A percentile compares a stretch with the other conserved stretches of the same genome.
phyloP scores from a whole-genome alignment of 768 basidiomycete genomes.

The Suillus hirtellus region DNA sequence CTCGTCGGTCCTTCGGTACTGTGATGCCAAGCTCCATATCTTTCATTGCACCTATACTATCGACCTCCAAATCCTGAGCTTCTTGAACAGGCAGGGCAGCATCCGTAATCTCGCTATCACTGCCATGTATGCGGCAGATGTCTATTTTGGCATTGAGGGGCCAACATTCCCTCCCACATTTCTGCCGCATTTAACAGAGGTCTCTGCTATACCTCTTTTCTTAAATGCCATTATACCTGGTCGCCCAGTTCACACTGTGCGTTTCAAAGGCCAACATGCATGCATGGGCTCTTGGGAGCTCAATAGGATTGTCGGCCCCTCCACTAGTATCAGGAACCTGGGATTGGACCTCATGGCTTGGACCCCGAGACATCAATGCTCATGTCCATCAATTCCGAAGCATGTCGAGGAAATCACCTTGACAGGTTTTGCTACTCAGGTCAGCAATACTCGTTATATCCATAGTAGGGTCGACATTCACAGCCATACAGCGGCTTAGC shows the following conservation, averaged over 20 bases:
- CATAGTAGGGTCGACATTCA: background rate
- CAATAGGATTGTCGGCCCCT: no score
- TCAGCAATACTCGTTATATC: background rate
- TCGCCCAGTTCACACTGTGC: background rate
- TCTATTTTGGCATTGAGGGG: no score
- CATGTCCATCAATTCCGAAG: no score
- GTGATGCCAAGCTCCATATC: background rate
- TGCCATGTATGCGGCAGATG: no score
- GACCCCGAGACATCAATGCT: no score
- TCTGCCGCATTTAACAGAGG: background rate
- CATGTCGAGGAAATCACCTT: background rate
- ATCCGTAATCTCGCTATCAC: background rate
- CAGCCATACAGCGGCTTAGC: background rate
- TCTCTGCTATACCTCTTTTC: background rate
- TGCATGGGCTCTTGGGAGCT: no score
- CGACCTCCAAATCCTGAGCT: background rate
- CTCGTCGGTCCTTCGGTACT: background rate
- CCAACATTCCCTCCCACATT: background rate
- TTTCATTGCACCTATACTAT: background rate
- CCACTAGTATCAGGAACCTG: no score
- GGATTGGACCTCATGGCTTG: no score
- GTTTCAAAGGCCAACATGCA: background rate
- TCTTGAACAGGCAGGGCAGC: background rate
- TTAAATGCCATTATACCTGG: background rate
- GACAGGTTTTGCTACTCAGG: background rate